A percentile compares a stretch with the other conserved stretches of the same genome.
Conservation (phyloP, 208 protist genomes). For the Leishmania major region DNA sequence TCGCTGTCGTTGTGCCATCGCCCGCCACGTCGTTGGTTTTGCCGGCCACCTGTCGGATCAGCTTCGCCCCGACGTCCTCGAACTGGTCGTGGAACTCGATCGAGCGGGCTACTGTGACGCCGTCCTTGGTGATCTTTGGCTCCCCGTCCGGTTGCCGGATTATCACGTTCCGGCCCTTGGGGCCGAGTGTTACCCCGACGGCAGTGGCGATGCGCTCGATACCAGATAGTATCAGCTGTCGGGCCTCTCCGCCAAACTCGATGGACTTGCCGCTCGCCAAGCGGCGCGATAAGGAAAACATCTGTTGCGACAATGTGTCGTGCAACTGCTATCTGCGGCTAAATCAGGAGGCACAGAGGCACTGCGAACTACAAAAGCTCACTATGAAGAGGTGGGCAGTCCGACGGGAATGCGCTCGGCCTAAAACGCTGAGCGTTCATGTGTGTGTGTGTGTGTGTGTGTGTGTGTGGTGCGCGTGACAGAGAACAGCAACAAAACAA, state of each 20-base stretch:
- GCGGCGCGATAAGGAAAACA: conserved; percentile 40
- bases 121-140: conserved; percentile 99
- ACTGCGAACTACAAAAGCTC: neutral
- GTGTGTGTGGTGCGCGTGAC: neutral
- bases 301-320: conserved; percentile 1
- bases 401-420: neutral
- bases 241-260: conserved; percentile 94
- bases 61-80: conserved; percentile 98
- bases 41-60: conserved; percentile 96
- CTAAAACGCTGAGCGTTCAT: neutral
- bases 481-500: neutral
- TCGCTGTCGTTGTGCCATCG: conserved; percentile 99
- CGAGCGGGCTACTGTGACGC: conserved; percentile 99
- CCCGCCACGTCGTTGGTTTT: conserved; percentile 99
- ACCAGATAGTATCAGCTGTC: conserved; percentile 94
- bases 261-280: conserved; percentile 92
- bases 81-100: conserved; percentile 98
- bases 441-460: neutral
- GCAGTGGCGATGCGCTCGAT: conserved; percentile 98
- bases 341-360: neutral
- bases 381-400: neutral
- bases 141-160: conserved; percentile 97
- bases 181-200: conserved; percentile 98
- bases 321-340: neutral
- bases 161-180: conserved; percentile 99